phyloP scores from a whole-genome alignment of 2,329 filamentous ascomycete genomes.

The Xylaria sp. region DNA sequence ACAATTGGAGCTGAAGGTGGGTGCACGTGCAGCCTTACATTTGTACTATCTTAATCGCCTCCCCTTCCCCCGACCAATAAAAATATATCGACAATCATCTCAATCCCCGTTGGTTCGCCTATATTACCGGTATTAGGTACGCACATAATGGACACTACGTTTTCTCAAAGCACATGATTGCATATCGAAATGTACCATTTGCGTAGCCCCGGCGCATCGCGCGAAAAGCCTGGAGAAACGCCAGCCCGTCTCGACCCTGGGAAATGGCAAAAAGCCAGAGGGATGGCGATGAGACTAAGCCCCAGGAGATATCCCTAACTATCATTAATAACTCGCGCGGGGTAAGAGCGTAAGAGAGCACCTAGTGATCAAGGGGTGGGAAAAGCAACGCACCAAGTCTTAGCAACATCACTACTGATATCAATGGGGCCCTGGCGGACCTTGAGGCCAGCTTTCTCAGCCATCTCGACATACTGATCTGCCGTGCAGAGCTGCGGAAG shows the following conservation, averaged over 20 bases:
- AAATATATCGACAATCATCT: too few relatives aligned
- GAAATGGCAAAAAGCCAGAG: conserved; percentile 71
- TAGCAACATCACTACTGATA: conserved; percentile 67
- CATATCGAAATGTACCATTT: conserved; percentile 68
- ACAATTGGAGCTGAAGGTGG: too few relatives aligned
- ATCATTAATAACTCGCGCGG: conserved; percentile 12
- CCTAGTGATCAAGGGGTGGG: not conserved
- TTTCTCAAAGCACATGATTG: conserved; percentile 68
- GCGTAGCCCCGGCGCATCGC: conserved; percentile 70
- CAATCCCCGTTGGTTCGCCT: too few relatives aligned
- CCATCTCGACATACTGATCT: conserved; percentile 63
- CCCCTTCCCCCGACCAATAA: too few relatives aligned
- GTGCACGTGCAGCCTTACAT: too few relatives aligned
- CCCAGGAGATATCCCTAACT: conserved; percentile 71
- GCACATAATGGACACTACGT: conserved; percentile 31
- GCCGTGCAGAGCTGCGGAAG: conserved; percentile 67
- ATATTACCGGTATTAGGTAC: too few relatives aligned
- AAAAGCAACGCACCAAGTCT: conserved; percentile 63
- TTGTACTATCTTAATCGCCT: too few relatives aligned
- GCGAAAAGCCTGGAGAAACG: conserved; percentile 70
- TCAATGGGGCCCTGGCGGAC: conserved; percentile 62
- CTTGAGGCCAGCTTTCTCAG: conserved; percentile 60
- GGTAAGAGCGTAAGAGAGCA: not conserved
- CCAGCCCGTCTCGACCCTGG: conserved; percentile 69
- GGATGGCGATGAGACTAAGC: conserved; percentile 67